phyloP scores from a whole-genome alignment of 306 rosid species.

The Castanea crenata region DNA sequence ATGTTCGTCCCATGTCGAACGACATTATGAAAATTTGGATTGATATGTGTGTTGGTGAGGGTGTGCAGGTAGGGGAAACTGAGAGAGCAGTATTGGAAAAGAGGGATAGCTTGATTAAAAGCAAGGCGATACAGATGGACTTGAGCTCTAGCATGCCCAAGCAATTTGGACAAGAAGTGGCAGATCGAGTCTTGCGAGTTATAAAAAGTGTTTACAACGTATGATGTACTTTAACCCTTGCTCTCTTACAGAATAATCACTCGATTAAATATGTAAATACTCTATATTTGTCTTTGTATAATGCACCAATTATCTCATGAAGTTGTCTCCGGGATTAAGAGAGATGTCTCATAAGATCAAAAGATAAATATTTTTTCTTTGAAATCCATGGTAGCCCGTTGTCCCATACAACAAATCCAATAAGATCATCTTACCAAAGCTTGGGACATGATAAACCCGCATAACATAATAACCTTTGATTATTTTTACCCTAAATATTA shows the following conservation, averaged over 20 bases:
- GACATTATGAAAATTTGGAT: constrained; percentile 24
- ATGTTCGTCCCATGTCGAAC: constrained; percentile 11
- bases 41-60: constrained; percentile 11
- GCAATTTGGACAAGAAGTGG: constrained; percentile 31
- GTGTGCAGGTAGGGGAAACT: constrained; percentile 1
- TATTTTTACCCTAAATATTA: no score
- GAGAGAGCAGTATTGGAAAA: constrained; percentile 19
- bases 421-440: no score
- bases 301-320: no score
- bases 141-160: constrained; percentile 21
- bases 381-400: no score
- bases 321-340: no score
- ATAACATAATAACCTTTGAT: no score
- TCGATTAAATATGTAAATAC: no score
- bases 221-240: background rate
- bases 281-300: no score
- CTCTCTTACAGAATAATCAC: background rate
- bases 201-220: constrained; percentile 17
- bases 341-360: no score
- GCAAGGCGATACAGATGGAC: constrained; percentile 28
- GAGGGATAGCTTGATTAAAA: constrained; percentile 23
- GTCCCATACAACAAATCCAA: no score
- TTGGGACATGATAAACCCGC: no score
- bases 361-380: no score
- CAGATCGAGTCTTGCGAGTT: constrained; percentile 20